Conservation (phyloP, 23 red algal genomes). For the Gracilaria gracilis region DNA sequence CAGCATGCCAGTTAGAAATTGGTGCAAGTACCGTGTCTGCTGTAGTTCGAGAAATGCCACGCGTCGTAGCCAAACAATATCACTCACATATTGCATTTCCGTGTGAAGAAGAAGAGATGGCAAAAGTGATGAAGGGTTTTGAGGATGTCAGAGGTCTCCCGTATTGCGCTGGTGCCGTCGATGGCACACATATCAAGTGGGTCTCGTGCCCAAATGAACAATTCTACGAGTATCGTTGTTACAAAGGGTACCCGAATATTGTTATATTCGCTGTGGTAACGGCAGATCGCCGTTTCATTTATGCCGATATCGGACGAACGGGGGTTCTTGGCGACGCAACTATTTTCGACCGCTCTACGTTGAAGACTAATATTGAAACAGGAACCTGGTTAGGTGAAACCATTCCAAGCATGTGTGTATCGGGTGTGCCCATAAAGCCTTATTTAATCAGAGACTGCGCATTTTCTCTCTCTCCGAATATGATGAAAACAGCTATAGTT, state of each 20-base stretch:
- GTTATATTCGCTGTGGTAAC: constrained; percentile 19
- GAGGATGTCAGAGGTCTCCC: background rate
- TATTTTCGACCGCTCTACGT: background rate
- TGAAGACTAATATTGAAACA: background rate
- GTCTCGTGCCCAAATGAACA: background rate
- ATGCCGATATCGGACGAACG: background rate
- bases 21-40: background rate
- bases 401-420: background rate
- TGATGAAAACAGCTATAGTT: constrained; percentile 10
- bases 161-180: constrained; percentile 19
- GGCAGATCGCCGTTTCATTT: background rate
- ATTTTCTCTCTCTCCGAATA: background rate
- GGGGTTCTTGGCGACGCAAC: background rate
- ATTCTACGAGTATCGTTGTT: constrained; percentile 30
- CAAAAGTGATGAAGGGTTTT: constrained; percentile 1
- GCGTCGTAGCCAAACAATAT: background rate
- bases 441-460: constrained; percentile 24
- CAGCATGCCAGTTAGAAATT: constrained; percentile 1
- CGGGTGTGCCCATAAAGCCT: background rate
- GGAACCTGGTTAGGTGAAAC: background rate
- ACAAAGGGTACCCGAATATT: constrained; percentile 29
- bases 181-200: constrained; percentile 50
- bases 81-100: background rate
- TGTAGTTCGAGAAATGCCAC: background rate
- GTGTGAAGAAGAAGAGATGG: background rate